Percentiles rank a stretch among this genome's conserved stretches.
These are phyloP conservation scores for Amborella trichopoda DNA, from an alignment of 164 flowering plant genomes.

Conservation along the genomic window DNA sequence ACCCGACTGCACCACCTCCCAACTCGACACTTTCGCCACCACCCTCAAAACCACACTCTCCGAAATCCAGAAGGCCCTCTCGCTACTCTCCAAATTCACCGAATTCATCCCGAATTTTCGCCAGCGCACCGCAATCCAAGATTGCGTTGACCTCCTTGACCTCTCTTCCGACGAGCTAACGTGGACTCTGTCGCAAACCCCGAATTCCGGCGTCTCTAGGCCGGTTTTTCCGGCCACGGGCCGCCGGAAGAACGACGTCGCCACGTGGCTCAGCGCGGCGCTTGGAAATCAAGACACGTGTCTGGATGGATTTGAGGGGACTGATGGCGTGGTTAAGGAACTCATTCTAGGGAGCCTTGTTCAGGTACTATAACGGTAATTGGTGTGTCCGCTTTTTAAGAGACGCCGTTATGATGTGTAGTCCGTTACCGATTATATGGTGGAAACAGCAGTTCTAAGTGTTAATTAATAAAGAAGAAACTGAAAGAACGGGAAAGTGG, in stretches of 20 bases:
- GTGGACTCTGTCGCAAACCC: constrained; percentile 42
- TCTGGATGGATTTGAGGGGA: constrained; percentile 74
- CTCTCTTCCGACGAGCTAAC: constrained; percentile 44
- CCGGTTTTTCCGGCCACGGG: constrained; percentile 24
- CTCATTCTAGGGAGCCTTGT: constrained; percentile 33
- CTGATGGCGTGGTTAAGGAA: constrained; percentile 28
- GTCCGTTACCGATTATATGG: too few relatives aligned
- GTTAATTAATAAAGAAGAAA: too few relatives aligned
- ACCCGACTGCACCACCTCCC: constrained; percentile 26
- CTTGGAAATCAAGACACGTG: constrained; percentile 74
- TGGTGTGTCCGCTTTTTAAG: too few relatives aligned
- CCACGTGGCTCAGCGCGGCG: constrained; percentile 75
- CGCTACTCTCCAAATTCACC: constrained; percentile 31
- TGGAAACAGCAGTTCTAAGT: too few relatives aligned
- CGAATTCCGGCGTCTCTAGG: constrained; percentile 28
- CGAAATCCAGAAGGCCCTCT: constrained; percentile 17
- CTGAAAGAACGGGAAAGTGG: too few relatives aligned
- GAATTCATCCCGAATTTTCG: constrained; percentile 33
- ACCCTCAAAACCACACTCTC: constrained; percentile 34
- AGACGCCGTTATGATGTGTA: too few relatives aligned
- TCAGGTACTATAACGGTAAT: too few relatives aligned
- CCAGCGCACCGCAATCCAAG: constrained; percentile 48
- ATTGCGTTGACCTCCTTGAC: constrained; percentile 84
- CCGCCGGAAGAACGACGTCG: constrained; percentile 30
- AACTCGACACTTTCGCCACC: constrained; percentile 21